phyloP scores from a whole-genome alignment of 169 alveolate species.

The Amoebophrya sp. region DNA sequence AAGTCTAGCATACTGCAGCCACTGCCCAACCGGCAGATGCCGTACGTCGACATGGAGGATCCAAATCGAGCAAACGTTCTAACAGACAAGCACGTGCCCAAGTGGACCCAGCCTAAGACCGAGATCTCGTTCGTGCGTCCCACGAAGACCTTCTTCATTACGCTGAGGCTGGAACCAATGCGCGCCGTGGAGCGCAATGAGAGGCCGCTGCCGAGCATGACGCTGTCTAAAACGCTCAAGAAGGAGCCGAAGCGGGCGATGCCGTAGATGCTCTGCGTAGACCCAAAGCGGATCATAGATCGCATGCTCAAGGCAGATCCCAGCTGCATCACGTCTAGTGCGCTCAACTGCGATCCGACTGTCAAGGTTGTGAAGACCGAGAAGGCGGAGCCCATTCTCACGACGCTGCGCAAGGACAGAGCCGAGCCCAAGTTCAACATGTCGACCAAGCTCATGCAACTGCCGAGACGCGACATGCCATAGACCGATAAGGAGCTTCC shows the following conservation, averaged over 20 bases:
- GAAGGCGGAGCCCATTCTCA: neutral
- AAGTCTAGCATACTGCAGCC: neutral
- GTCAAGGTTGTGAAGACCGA: neutral
- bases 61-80: neutral
- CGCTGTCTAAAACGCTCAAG: neutral
- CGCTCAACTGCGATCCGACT: neutral
- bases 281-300: constrained; percentile 12
- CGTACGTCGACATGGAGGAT: neutral
- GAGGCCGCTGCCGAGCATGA: constrained; percentile 10
- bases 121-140: neutral
- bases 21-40: constrained; percentile 4
- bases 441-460: neutral
- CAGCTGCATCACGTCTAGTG: neutral
- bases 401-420: neutral
- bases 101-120: neutral
- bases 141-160: neutral
- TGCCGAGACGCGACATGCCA: neutral
- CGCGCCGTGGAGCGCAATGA: neutral
- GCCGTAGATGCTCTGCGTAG: neutral
- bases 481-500: neutral
- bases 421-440: neutral
- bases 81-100: neutral
- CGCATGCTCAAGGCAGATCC: constrained; percentile 24
- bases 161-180: neutral
- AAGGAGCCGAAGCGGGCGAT: neutral